Conservation (phyloP, 164 flowering plant species). For the Vitis rotundifolia region DNA sequence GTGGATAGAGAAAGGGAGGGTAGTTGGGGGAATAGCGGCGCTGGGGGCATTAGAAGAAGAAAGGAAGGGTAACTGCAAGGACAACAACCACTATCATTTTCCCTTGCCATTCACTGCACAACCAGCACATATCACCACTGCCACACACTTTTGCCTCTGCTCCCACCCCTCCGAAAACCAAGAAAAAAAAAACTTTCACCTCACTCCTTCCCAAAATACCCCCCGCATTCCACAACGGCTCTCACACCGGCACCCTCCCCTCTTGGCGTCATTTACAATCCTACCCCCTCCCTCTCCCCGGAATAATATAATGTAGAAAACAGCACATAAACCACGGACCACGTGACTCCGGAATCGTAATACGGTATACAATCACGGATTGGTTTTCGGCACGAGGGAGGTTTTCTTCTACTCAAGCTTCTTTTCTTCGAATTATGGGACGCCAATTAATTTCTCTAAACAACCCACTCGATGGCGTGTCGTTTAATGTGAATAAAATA, state of each 20-base stretch:
- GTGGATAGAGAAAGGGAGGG: conserved; percentile 23
- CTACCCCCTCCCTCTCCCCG: conserved; percentile 6
- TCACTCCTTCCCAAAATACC: conserved; percentile 50
- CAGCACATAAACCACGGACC: conserved; percentile 13
- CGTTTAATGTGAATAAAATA: too few species aligned
- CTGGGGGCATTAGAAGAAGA: conserved; percentile 9
- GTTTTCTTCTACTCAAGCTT: neutral
- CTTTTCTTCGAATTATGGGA: too few species aligned
- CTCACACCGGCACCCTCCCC: conserved; percentile 4
- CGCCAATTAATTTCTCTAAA: too few species aligned
- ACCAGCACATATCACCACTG: conserved; percentile 4
- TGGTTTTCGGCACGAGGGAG: conserved; percentile 6
- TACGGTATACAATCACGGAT: neutral
- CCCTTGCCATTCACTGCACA: conserved; percentile 60
- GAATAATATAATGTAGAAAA: conserved; percentile 8
- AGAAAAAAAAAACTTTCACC: conserved; percentile 23
- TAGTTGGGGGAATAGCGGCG: conserved; percentile 33
- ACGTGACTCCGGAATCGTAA: conserved; percentile 25
- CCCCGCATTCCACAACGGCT: conserved; percentile 25
- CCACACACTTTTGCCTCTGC: too few species aligned
- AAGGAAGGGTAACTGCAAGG: conserved; percentile 23
- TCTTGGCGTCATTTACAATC: neutral
- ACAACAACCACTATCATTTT: conserved; percentile 66
- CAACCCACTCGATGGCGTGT: too few species aligned
- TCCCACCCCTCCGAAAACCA: too few species aligned